Base-by-base conservation (phyloP, 2,329 filamentous ascomycete species). In the Exophiala mesophila region DNA sequence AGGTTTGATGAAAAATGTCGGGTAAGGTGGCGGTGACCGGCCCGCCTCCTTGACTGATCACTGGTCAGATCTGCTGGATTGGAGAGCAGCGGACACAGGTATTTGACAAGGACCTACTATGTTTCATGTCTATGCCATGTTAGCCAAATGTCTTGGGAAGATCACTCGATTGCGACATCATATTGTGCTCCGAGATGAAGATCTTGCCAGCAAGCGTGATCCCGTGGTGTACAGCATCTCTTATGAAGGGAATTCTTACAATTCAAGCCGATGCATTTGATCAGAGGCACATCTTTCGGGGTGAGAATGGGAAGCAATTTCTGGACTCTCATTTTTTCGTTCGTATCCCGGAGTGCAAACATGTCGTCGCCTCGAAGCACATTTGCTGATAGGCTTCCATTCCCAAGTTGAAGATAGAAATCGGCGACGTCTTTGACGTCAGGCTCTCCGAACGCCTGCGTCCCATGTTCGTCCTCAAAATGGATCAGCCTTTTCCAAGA, bases 1-100 rank as follows among this genome's bases (percentile, higher is more conserved):
- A 40, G 49, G 58, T 57, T 68, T 68, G 45, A 66, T 66, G 52
- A 67, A 69, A 16, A 64, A 57, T 12, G 58, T 56, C 2, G 63
- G 65, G 44, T 55, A 67, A 2, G 64, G 61, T 5, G 63, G 64
- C 0, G 63, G 59, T 12, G 60, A 64, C 13, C 63, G 58, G 20
- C 63, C 62, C 6, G 58, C 61, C 56, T 65, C 63, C 46, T 61
- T 53, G 44, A 66, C 64, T 66, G 33, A 21, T 6, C 15, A 15
- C 12, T 24, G 24, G 17, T 23, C 13, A 10, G 13, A 24, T 10
- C 7, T 30, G n/a, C 3, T 23, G 13, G 18, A 24, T n/a, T 12
- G 8, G 19, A 8, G 5, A 12, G 42, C 26, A n/a, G 15, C n/a
- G n/a, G n/a, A n/a, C n/a, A n/a, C n/a, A n/a, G n/a, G n/a, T n/a